Evolutionary conservation across 257 asterid genomes (phyloP), one percentile per base, ranked within the genome.

Genomic region (Petrea volubilis): DNA sequence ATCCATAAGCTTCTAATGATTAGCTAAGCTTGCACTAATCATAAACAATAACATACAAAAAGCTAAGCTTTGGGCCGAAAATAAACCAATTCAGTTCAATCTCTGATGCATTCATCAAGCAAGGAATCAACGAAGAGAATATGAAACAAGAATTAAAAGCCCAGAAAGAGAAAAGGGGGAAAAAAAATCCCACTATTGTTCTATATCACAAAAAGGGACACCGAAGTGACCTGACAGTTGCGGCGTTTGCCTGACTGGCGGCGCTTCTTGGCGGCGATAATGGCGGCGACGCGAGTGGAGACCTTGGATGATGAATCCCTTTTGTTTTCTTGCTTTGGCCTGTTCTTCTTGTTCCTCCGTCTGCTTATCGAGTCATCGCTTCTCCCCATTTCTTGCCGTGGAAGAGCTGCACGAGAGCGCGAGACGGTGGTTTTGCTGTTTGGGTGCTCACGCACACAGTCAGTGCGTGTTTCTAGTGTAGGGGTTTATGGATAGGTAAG

Each of bases 181-280:
- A 36, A 5, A 18, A 33, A 28, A 47, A 29, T 0, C 0, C 64
- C 15, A 25, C 12, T 6, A 7, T 47, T 7, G 5, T 31, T 33
- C 11, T 20, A 2, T 15, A 24, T 0, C 21, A 56, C 0, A 11
- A 50, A 36, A 10, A 4, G 7, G 38, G 7, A 4, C 43, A 13
- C 24, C 11, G 33, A 52, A 20, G 10, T 31, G 6, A 84, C 90
- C 85, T 84, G 87, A 59, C 90, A 85, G 67, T 46, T 60, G 63
- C 90, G 73, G 79, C 90, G 90, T 69, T 85, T 85, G 53, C 90
- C 90, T 24, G 87, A 27, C 25, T 67, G 81, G 44, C 90, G 87
- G 75, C 89, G 87, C 77, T 84, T 84, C 78, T 84, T 84, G 75
- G 83, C 59, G 80, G 90, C 90, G 87, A 85, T 82, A 23, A 85